Base-by-base conservation (phyloP, 2,329 filamentous ascomycete genomes). In the Trichoderma cornu-damae region DNA sequence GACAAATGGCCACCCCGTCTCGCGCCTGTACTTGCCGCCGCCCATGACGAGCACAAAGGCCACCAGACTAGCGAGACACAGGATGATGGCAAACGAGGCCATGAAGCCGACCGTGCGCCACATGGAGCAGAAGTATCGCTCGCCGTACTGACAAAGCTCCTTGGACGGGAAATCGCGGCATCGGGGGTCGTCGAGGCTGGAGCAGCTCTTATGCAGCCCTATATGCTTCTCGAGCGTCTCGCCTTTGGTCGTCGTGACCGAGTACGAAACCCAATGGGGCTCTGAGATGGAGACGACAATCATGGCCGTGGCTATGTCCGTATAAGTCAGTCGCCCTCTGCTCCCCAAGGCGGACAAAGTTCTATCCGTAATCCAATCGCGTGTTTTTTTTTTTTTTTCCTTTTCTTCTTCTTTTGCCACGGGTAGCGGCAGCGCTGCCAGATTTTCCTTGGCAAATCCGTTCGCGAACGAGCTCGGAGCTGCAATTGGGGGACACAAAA, bases 51-150 rank as follows among this genome's bases (percentile, higher is more conserved):
- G 83, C 28, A 86, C 67, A 72, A 93, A 96, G 16, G 86, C 83
- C 26, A 96, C 85, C n/a, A 96, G 73, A 6, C 85, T 85, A 56
- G 88, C 90, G 38, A 94, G 81, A 71, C 96, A 87, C 37, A 94
- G 70, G n/a, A 96, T 85, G 35, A 90, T 83, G 6, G 88, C 82
- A 65, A 96, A 89, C 52, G 86, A 89, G 76, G 96, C 90, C 62
- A 96, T 74, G 73, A 96, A 97, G 22, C 89, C 91, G 34, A 90
- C 85, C 24, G 85, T 90, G 59, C 89, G 83, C 93, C 93, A 99
- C 80, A 95, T 88, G 65, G 85, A 88, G 77, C 94, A 97, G 74
- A 97, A 96, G 67, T 85, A 84, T 51, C 84, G 80, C 64, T 86
- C 82, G 24, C 65, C 70, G 34, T 66, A 64, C 22, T 68, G 65